A percentile compares a stretch with the other conserved stretches of the same genome.
Conservation (phyloP, 2,329 filamentous ascomycete species). For the Fusarium oxysporum region DNA sequence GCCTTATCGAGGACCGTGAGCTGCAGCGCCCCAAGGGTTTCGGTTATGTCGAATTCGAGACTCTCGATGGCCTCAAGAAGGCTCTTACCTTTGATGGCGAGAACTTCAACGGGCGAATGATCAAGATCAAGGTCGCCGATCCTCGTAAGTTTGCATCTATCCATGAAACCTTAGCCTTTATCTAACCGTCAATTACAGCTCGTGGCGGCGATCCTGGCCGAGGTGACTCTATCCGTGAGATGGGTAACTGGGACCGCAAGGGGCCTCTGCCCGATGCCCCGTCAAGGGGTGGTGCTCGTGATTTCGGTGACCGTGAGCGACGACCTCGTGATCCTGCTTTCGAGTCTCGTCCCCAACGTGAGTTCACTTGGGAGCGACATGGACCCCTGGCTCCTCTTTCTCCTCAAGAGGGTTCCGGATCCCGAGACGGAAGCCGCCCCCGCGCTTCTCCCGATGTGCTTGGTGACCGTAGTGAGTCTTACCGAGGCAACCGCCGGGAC, state of each 20-base stretch:
- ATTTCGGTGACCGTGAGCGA: constrained; percentile 72
- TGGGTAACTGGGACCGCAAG: constrained; percentile 92
- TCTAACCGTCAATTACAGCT: constrained; percentile 67
- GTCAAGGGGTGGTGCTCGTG: constrained; percentile 62
- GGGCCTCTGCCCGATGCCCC: constrained; percentile 85
- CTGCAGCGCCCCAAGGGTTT: constrained; percentile 97
- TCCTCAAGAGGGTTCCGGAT: constrained; percentile 61
- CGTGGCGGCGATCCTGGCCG: constrained; percentile 76
- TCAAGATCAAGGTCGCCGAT: constrained; percentile 95
- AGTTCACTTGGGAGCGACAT: constrained; percentile 92
- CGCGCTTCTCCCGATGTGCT: constrained; percentile 63
- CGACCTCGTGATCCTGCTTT: constrained; percentile 71
- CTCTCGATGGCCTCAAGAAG: constrained; percentile 89
- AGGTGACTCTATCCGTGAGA: constrained; percentile 76
- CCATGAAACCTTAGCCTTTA: not conserved
- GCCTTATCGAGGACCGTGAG: constrained; percentile 96
- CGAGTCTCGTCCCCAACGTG: constrained; percentile 74
- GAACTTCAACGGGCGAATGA: constrained; percentile 87
- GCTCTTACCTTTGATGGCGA: constrained; percentile 85
- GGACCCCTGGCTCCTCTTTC: constrained; percentile 84
- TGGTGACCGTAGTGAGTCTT: constrained; percentile 67
- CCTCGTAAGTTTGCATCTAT: constrained; percentile 76
- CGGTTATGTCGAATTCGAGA: constrained; percentile 94
- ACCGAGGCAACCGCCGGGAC: constrained; percentile 71
- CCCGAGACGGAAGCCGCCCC: constrained; percentile 67